Evolutionary conservation across 2,329 filamentous ascomycete species (phyloP), one percentile per base, ranked within the genome.

Genomic region (Fusarium tupiense): DNA sequence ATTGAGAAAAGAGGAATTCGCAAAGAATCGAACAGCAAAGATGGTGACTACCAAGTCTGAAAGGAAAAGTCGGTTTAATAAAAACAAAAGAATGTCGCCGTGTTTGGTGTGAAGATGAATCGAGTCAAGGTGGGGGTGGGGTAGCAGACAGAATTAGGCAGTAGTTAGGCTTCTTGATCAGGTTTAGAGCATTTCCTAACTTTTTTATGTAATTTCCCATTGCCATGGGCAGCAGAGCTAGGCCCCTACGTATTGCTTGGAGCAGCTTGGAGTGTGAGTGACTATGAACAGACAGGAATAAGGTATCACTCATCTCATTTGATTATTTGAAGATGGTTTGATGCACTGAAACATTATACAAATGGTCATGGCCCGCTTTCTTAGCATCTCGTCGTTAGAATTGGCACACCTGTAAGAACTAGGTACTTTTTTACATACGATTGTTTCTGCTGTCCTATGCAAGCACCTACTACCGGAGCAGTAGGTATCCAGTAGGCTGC

Each of bases 101-200:
- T 64, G 62, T 76, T 66, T 52, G 58, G 73, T 64, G 67, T 76
- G 64, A 69, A 62, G 43, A 59, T 71, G 68, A 73, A 72, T 71
- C 40, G 33, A 60, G 53, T 57, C 44, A 71, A 76, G 77, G 77
- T 79, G 77, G 77, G 77, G 77, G 77, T 79, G 77, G 77, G 77
- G 77, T 65, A 69, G 53, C 31, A 56, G 63, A 38, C 63, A 76
- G 61, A 62, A 75, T 68, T 35, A 71, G 73, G 73, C 56, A 75
- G 64, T 74, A 73, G 33, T 33, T 67, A 46, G 53, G 56, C 53
- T 49, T 40, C 69, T 50, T 13, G 49, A 61, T 60, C 46, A 40
- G 73, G 73, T 26, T 73, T 74, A 54, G 58, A 40, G 22, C 40
- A 40, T 33, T 41, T 40, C 13, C 43, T 38, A 29, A 9, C 29